phyloP scores from a whole-genome alignment of 129 eudicot species.

The Rutidosis leptorrhynchoides region DNA sequence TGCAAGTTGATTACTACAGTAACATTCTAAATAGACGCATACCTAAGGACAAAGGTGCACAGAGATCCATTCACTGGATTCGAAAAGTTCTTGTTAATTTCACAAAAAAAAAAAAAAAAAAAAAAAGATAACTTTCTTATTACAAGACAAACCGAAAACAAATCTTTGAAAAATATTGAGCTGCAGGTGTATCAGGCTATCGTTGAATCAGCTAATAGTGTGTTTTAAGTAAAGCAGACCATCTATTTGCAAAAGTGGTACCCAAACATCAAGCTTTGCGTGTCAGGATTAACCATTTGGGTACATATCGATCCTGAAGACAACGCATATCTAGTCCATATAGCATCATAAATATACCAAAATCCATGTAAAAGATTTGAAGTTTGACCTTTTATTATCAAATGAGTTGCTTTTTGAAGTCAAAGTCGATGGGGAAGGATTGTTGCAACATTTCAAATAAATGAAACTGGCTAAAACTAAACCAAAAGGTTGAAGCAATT shows the following conservation, averaged over 20 bases:
- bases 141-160: constrained; percentile 1
- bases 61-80: neutral
- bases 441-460: constrained; percentile 1
- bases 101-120: no score
- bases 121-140: neutral
- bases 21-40: neutral
- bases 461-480: neutral
- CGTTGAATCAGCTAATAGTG: constrained; percentile 2
- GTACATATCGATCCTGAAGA: neutral
- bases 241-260: constrained; percentile 1
- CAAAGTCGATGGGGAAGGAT: constrained; percentile 16
- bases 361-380: constrained; percentile 15
- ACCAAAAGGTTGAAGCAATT: neutral
- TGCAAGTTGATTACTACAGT: constrained; percentile 1
- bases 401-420: constrained; percentile 8
- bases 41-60: neutral
- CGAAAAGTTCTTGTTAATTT: constrained; percentile 4
- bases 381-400: constrained; percentile 23
- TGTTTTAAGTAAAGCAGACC: constrained; percentile 17
- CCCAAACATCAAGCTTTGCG: constrained; percentile 20
- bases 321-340: constrained; percentile 12
- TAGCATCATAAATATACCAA: constrained; percentile 10
- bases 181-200: constrained; percentile 5
- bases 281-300: constrained; percentile 7
- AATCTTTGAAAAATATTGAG: neutral